Evolutionary conservation across 164 flowering plant genomes (phyloP).

Genomic region (Chimonanthus praecox): DNA sequence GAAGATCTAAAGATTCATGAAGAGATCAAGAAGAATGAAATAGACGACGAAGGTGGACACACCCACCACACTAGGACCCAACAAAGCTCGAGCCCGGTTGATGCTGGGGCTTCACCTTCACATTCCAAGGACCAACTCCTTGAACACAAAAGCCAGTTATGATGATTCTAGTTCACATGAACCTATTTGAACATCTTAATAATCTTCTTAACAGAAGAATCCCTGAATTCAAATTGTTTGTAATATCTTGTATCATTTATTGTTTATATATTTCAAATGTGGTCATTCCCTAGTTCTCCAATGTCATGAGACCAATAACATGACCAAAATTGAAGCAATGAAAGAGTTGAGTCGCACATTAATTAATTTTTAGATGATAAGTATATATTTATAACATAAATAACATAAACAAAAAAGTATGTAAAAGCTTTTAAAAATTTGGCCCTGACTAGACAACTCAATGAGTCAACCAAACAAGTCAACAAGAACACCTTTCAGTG

Average conservation of each 20-base stretch:
- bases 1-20: conserved; percentile 47
- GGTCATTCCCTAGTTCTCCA: too few relatives aligned
- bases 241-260: too few relatives aligned
- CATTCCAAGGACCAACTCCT: not conserved
- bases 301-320: too few relatives aligned
- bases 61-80: not conserved
- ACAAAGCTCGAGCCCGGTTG: not conserved
- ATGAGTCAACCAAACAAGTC: too few relatives aligned
- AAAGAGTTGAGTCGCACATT: too few relatives aligned
- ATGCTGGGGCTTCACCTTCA: not conserved
- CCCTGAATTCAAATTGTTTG: not conserved
- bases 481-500: too few relatives aligned
- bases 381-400: too few relatives aligned
- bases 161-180: not conserved
- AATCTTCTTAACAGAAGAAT: not conserved
- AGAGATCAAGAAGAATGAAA: conserved; percentile 22
- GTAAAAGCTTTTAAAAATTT: too few relatives aligned
- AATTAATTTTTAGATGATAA: too few relatives aligned
- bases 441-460: too few relatives aligned
- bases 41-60: not conserved
- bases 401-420: too few relatives aligned
- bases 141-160: not conserved
- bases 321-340: too few relatives aligned
- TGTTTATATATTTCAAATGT: not conserved
- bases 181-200: not conserved